Evolutionary conservation across 768 basidiomycete species (phyloP).

Genomic region (Phlegmacium glaucopus): DNA sequence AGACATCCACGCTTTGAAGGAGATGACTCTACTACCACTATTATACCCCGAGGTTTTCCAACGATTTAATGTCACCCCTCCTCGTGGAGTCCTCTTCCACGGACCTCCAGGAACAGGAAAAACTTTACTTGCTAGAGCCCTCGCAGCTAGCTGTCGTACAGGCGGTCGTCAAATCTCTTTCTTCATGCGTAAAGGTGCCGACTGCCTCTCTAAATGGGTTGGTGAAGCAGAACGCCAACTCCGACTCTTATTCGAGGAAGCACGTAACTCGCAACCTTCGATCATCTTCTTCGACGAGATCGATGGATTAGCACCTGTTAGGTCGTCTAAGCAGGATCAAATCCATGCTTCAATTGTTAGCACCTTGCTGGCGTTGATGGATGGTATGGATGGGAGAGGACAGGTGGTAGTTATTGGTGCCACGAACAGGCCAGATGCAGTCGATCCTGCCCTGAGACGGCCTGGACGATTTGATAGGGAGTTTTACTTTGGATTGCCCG

Average conservation of each 20-base stretch:
- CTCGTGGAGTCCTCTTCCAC: constrained; percentile 94
- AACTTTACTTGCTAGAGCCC: constrained; percentile 88
- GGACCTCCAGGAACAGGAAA: constrained; percentile 99
- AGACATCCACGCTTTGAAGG: constrained; percentile 97
- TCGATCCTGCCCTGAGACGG: constrained; percentile 91
- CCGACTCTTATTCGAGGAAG: constrained; percentile 93
- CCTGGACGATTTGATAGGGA: constrained; percentile 97
- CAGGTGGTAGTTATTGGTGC: constrained; percentile 98
- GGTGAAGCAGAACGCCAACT: constrained; percentile 98
- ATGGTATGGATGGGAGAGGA: constrained; percentile 98
- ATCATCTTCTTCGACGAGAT: constrained; percentile 99
- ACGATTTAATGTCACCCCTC: constrained; percentile 89
- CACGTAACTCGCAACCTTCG: constrained; percentile 84
- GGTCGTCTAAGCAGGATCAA: constrained; percentile 98
- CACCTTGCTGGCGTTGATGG: constrained; percentile 95
- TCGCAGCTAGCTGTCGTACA: constrained; percentile 88
- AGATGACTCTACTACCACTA: constrained; percentile 95
- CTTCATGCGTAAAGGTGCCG: constrained; percentile 99
- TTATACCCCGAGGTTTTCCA: constrained; percentile 97
- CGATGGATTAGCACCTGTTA: constrained; percentile 95
- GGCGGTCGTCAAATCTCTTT: constrained; percentile 91
- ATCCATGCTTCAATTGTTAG: constrained; percentile 98
- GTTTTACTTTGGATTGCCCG: constrained; percentile 95
- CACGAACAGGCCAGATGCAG: constrained; percentile 96
- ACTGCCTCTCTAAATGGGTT: constrained; percentile 98